Percentiles rank a stretch among this genome's conserved stretches.
phyloP scores from a whole-genome alignment of 2,329 filamentous ascomycete genomes.

The Scopulariopsis brevicaulis region DNA sequence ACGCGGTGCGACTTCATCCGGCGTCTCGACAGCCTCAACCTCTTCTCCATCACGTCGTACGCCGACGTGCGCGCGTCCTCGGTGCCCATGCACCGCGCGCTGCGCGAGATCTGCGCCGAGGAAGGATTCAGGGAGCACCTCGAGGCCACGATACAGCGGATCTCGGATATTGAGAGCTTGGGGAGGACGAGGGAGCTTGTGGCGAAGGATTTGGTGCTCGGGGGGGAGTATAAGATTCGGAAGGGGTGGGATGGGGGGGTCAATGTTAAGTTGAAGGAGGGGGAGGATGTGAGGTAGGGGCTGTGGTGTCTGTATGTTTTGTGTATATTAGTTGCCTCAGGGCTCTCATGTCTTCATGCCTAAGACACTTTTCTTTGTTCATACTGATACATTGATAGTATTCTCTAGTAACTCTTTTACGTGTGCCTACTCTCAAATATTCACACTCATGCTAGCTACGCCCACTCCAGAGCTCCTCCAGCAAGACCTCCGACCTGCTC shows the following conservation, averaged over 20 bases:
- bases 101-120: slow-evolving; percentile 68
- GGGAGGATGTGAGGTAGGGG: slow-evolving; percentile 18
- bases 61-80: slow-evolving; percentile 86
- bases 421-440: not conserved
- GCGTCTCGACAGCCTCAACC: slow-evolving; percentile 81
- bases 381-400: not conserved
- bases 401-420: not conserved
- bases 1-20: slow-evolving; percentile 92
- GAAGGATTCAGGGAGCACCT: slow-evolving; percentile 74
- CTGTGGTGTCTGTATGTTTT: not conserved
- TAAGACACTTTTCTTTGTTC: not conserved
- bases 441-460: not conserved
- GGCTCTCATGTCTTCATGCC: not conserved
- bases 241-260: slow-evolving; percentile 19
- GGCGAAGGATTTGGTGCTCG: slow-evolving; percentile 83
- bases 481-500: not conserved
- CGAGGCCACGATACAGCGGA: slow-evolving; percentile 72
- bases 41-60: slow-evolving; percentile 84
- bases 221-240: slow-evolving; percentile 64
- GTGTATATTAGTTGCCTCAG: not conserved
- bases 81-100: slow-evolving; percentile 92
- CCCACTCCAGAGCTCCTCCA: not conserved
- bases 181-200: slow-evolving; percentile 91
- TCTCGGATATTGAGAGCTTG: slow-evolving; percentile 84
- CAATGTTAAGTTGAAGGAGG: slow-evolving; percentile 29